Evolutionary conservation across 257 asterid species (phyloP).

Genomic region (Rubia yunnanensis): DNA sequence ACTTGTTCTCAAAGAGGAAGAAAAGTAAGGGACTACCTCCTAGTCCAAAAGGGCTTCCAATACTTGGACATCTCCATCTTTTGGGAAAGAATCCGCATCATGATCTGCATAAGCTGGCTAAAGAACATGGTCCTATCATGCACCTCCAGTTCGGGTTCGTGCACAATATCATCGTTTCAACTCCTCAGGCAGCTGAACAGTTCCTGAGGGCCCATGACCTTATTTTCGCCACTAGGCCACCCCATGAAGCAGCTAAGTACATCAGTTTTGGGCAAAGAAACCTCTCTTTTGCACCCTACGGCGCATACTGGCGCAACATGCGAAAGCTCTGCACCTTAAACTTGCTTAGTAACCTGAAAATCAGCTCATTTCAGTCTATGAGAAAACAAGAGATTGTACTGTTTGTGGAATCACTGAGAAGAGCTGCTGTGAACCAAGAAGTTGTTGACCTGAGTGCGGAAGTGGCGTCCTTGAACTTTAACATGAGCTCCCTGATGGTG

Average conservation of each 20-base stretch:
- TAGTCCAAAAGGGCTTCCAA: constrained; percentile 41
- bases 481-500: constrained; percentile 18
- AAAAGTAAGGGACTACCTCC: constrained; percentile 32
- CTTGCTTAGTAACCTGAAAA: constrained; percentile 32
- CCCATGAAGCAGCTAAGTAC: constrained; percentile 33
- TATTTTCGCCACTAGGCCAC: constrained; percentile 42
- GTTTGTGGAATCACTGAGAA: constrained; percentile 26
- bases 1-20: constrained; percentile 6
- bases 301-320: constrained; percentile 54
- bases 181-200: constrained; percentile 40
- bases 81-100: constrained; percentile 46
- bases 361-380: constrained; percentile 29
- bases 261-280: constrained; percentile 33
- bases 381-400: constrained; percentile 31
- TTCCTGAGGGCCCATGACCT: constrained; percentile 43
- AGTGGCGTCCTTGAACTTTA: constrained; percentile 2
- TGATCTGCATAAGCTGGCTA: constrained; percentile 28
- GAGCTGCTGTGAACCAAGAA: not conserved
- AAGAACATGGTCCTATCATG: constrained; percentile 41
- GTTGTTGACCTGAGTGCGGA: not conserved
- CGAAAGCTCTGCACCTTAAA: constrained; percentile 43
- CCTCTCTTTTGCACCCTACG: constrained; percentile 27
- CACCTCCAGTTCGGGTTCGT: constrained; percentile 31
- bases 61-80: constrained; percentile 45
- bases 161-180: constrained; percentile 34